Evolutionary conservation across 805 yeast genomes (phyloP), one percentile per base, ranked within the genome.

Genomic region (Candida piceae): DNA sequence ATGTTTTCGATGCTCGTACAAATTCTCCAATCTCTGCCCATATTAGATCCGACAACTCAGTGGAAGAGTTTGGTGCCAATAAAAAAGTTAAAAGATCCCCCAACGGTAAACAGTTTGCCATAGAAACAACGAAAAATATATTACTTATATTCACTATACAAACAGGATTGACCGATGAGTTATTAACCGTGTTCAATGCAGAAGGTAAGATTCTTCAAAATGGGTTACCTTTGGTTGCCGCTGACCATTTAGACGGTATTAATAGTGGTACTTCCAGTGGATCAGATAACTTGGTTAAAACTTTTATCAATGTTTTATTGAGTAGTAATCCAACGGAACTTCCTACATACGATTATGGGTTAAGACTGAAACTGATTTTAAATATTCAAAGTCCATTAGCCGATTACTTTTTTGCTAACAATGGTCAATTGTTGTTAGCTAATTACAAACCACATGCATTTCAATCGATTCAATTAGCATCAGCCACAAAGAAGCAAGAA

Each of bases 11-110:
- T 38, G 58, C 62, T 16, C 48, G 53, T 41, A 71, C 75, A 3
- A 57, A 67, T 32, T 57, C 71, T 11, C 76, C 79, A 1, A 55
- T 76, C 4, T 68, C 72, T 8, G 64, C 66, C 3, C 76, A 74
- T 45, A 55, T 62, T 6, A 54, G 84, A 37, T 57, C 71, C 0
- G 48, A 49, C 16, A 60, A 62, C 16, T 71, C 79, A 4, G 40
- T 77, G 12, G 57, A 62, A 18, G 57, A 57, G 16, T 70, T 69
- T 56, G 84, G 84, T 1, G 39, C 46, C 7, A 77, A 78, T 51
- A 31, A 48, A 18, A 49, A 57, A 17, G 50, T 75, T 7, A 50
- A 52, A 28, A 53, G 69, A 24, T 60, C 72, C 1, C 58, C 58
- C 15, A 48, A 46, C 35, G 62, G 71, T 11, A 57, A 61, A 29